phyloP scores from a whole-genome alignment of 2,329 filamentous ascomycete genomes.

The Paracorniculantispora psalliotae region DNA sequence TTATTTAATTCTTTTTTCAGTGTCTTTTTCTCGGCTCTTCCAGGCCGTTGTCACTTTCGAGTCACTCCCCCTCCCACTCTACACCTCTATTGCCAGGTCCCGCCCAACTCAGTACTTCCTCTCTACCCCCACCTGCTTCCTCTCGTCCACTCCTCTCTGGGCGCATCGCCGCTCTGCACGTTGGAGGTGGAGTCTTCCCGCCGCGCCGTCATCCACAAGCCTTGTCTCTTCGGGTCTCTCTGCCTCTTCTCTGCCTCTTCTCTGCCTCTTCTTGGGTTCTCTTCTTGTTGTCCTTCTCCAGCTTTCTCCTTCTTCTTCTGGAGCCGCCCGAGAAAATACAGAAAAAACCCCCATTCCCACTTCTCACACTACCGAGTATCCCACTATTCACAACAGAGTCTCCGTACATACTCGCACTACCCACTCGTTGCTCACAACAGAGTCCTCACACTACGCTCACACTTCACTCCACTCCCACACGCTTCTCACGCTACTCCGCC shows the following conservation, averaged over 20 bases:
- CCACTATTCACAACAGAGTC: too few species aligned
- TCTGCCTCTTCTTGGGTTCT: not conserved
- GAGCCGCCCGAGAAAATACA: not conserved
- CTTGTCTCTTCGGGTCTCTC: not conserved
- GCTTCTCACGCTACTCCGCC: not conserved
- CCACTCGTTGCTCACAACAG: too few species aligned
- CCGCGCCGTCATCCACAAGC: slow-evolving; percentile 9
- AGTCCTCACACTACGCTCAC: too few species aligned
- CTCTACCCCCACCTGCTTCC: not conserved
- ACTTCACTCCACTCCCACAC: too few species aligned
- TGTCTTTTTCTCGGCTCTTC: not conserved
- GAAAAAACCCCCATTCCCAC: not conserved
- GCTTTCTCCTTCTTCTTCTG: slow-evolving; percentile 1
- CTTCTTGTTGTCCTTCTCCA: slow-evolving; percentile 5
- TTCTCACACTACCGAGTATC: too few species aligned
- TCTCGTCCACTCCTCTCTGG: not conserved
- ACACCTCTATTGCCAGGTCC: not conserved
- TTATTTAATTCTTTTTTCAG: not conserved
- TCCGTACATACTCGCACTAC: too few species aligned
- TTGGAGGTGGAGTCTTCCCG: slow-evolving; percentile 11
- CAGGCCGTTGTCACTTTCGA: not conserved
- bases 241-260: not conserved
- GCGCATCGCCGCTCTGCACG: not conserved
- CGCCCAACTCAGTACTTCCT: not conserved
- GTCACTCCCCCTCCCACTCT: not conserved